Conservation (phyloP, 306 rosid genomes). For the Inga laurina region DNA sequence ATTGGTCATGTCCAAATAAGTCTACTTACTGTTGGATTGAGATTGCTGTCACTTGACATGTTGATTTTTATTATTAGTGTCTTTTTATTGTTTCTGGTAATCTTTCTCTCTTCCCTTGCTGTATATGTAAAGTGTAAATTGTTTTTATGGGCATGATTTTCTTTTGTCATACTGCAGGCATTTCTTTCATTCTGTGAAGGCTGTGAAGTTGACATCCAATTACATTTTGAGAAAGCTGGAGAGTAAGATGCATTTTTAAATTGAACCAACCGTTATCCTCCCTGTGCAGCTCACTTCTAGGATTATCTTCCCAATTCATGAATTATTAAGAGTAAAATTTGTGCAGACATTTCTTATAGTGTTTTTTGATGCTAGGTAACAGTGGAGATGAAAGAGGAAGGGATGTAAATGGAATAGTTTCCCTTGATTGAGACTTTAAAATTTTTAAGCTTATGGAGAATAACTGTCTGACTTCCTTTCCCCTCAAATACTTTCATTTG, state of each 20-base stretch:
- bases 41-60: slow-evolving; percentile 21
- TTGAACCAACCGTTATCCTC: background rate
- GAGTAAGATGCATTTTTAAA: slow-evolving; percentile 62
- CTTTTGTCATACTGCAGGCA: slow-evolving; percentile 61
- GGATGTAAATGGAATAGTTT: background rate
- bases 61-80: slow-evolving; percentile 5
- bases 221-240: slow-evolving; percentile 88
- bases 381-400: background rate
- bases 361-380: background rate
- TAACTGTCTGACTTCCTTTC: background rate
- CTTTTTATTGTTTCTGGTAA: slow-evolving; percentile 1
- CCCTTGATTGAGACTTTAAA: background rate
- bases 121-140: background rate
- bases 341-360: background rate
- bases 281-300: background rate
- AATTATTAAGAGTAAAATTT: background rate
- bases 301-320: background rate
- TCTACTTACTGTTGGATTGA: slow-evolving; percentile 12
- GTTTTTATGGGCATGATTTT: slow-evolving; percentile 15
- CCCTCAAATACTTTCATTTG: background rate
- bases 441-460: background rate
- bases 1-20: background rate
- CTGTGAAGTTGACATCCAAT: slow-evolving; percentile 89
- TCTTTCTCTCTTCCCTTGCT: slow-evolving; percentile 8
- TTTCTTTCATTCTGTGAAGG: slow-evolving; percentile 93